These are phyloP conservation scores for Omphalotus guepiniiformis DNA, from an alignment of 768 basidiomycete genomes.

Conservation along the genomic window DNA sequence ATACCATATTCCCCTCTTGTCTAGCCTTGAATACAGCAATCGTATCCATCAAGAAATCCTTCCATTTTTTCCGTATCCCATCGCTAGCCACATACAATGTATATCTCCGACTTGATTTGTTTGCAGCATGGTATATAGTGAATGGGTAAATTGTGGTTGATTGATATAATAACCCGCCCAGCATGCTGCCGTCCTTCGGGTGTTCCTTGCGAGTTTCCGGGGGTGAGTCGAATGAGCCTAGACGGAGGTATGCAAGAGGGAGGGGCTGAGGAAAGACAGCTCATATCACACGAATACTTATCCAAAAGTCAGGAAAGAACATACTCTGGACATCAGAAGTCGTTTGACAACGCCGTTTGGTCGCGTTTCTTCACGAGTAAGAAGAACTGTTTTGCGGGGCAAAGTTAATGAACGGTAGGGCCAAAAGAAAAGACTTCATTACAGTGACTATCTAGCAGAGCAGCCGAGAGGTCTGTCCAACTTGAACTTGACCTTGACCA, in stretches of 20 bases:
- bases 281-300: not conserved
- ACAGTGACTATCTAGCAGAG: conserved; percentile 78
- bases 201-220: conserved; percentile 64
- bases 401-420: conserved; percentile 4
- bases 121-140: conserved; percentile 67
- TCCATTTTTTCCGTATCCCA: conserved; percentile 57
- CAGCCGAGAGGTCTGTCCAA: conserved; percentile 67
- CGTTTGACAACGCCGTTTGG: conserved; percentile 45
- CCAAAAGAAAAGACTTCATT: conserved; percentile 20
- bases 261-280: conserved; percentile 51
- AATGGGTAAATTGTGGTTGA: conserved; percentile 67
- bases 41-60: conserved; percentile 53
- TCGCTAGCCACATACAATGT: conserved; percentile 68
- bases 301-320: conserved; percentile 20
- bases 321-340: conserved; percentile 61
- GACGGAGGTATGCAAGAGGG: conserved; percentile 71
- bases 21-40: conserved; percentile 58
- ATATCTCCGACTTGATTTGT: conserved; percentile 54
- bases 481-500: conserved; percentile 63
- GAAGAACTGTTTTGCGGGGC: conserved; percentile 51
- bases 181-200: conserved; percentile 50
- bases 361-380: conserved; percentile 58
- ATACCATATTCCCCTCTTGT: conserved; percentile 72
- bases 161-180: conserved; percentile 51
- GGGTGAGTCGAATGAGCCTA: conserved; percentile 57